Percentiles rank a stretch among this genome's conserved stretches.
These are phyloP conservation scores for Curvularia verruculosa DNA, from an alignment of 2,329 filamentous ascomycete species.

Conservation along the genomic window DNA sequence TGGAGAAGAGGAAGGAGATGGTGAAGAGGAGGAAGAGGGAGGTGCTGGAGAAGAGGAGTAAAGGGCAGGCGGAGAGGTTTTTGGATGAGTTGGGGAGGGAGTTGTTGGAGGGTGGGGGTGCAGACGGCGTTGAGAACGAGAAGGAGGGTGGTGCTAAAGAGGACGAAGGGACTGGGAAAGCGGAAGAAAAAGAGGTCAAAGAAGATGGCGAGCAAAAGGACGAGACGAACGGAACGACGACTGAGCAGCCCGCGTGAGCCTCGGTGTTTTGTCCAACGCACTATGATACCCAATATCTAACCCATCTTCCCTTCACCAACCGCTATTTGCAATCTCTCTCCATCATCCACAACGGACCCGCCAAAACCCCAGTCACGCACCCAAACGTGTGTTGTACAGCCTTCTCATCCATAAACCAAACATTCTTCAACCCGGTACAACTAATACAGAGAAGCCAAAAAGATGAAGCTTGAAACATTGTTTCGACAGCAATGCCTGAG, in stretches of 20 bases:
- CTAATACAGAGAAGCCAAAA: too few relatives aligned
- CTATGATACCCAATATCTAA: slow-evolving; percentile 15
- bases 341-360: too few relatives aligned
- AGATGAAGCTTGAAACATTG: too few relatives aligned
- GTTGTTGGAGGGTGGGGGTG: slow-evolving; percentile 22
- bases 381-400: too few relatives aligned
- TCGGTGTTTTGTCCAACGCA: background rate
- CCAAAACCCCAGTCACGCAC: too few relatives aligned
- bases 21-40: slow-evolving; percentile 65
- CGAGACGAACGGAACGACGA: background rate
- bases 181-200: background rate
- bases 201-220: background rate
- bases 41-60: slow-evolving; percentile 64
- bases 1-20: slow-evolving; percentile 67
- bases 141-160: background rate
- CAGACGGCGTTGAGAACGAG: background rate
- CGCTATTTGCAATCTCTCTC: background rate
- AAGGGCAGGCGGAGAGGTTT: slow-evolving; percentile 75
- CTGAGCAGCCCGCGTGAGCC: background rate
- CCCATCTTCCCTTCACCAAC: background rate
- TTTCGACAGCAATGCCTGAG: too few relatives aligned
- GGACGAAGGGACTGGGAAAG: background rate
- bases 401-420: too few relatives aligned
- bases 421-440: too few relatives aligned
- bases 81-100: slow-evolving; percentile 59